phyloP scores from a whole-genome alignment of 1,284 basidiomycete species.

The Stygiomarasmius scandens region DNA sequence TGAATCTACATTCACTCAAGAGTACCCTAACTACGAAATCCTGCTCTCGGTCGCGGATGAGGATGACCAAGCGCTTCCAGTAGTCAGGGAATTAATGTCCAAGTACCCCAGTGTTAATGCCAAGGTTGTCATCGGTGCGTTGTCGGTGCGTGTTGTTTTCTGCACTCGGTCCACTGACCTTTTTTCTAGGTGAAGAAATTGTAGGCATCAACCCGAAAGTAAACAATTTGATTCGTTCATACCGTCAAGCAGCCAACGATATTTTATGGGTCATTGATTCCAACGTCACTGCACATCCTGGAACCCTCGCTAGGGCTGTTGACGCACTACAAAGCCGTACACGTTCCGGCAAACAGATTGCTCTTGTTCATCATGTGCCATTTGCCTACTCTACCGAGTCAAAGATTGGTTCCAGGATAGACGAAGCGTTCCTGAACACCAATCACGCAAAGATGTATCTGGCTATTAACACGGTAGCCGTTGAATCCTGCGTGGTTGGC shows the following conservation, averaged over 20 bases:
- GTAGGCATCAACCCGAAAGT: conserved; percentile 97
- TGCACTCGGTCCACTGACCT: conserved; percentile 10
- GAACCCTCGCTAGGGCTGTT: conserved; percentile 87
- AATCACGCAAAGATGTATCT: conserved; percentile 99
- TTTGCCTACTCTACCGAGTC: conserved; percentile 78
- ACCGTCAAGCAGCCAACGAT: conserved; percentile 80
- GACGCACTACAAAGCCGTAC: conserved; percentile 61
- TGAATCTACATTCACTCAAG: conserved; percentile 87
- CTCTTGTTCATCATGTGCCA: conserved; percentile 95
- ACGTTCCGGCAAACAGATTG: conserved; percentile 56
- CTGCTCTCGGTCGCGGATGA: conserved; percentile 85
- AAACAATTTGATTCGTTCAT: conserved; percentile 91
- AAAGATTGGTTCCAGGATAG: conserved; percentile 80
- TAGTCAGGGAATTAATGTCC: conserved; percentile 75
- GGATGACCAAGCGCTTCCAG: conserved; percentile 78
- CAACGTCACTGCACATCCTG: conserved; percentile 80
- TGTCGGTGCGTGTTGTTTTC: not conserved
- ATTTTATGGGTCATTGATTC: conserved; percentile 98
- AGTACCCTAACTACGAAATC: conserved; percentile 88
- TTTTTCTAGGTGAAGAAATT: conserved; percentile 60
- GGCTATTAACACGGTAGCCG: conserved; percentile 84
- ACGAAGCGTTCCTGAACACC: conserved; percentile 94
- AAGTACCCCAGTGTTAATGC: conserved; percentile 78
- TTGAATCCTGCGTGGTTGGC: conserved; percentile 97
- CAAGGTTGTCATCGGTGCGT: conserved; percentile 76